Conservation (phyloP, 2,329 filamentous ascomycete species). For the Monosporascus sp. region DNA sequence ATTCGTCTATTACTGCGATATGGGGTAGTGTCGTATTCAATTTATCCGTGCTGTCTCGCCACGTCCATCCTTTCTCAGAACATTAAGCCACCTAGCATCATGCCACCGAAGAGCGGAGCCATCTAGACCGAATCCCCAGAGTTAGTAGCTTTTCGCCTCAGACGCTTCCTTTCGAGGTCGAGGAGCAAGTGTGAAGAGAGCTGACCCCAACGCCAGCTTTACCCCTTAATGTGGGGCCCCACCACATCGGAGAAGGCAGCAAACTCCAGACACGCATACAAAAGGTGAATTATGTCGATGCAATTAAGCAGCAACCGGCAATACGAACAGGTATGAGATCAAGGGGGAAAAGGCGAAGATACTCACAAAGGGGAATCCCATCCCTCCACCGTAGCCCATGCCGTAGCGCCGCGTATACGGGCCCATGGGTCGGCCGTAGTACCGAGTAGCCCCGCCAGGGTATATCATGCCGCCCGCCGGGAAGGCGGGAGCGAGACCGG, state of each 20-base stretch:
- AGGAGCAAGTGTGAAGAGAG: no score
- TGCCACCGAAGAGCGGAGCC: constrained; percentile 39
- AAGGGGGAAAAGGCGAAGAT: no score
- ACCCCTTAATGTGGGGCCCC: no score
- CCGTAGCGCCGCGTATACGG: constrained; percentile 41
- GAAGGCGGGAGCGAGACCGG: neutral
- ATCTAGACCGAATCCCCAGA: constrained; percentile 6
- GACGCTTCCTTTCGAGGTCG: neutral
- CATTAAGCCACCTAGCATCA: constrained; percentile 38
- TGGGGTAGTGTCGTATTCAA: no score
- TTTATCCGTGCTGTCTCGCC: neutral
- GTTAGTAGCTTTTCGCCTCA: neutral
- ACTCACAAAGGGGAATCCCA: constrained; percentile 34
- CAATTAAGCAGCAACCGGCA: no score
- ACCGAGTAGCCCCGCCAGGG: constrained; percentile 35
- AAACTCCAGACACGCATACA: no score
- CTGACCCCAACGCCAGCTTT: no score
- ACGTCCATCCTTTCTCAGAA: constrained; percentile 6
- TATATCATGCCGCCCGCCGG: constrained; percentile 23
- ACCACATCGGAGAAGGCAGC: no score
- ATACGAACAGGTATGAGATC: no score
- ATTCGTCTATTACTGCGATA: no score
- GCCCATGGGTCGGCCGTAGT: constrained; percentile 41
- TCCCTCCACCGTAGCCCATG: constrained; percentile 37
- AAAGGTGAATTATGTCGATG: no score